These are phyloP conservation scores for Omphalotus guepiniiformis DNA, from an alignment of 768 basidiomycete genomes.

Conservation along the genomic window DNA sequence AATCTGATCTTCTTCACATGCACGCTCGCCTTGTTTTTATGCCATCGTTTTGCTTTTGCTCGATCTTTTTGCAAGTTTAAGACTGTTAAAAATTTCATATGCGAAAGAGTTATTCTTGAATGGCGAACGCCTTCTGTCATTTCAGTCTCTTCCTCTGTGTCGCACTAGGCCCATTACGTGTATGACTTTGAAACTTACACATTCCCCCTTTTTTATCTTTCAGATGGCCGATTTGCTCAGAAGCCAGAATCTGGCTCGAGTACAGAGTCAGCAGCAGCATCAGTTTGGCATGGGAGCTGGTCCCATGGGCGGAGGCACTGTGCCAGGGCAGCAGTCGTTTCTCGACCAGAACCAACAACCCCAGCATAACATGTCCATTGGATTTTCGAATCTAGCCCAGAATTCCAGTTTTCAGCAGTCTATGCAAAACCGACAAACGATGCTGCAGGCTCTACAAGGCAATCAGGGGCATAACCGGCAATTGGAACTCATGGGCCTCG, in stretches of 20 bases:
- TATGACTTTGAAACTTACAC: slow-evolving; percentile 21
- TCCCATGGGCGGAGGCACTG: slow-evolving; percentile 18
- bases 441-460: slow-evolving; percentile 33
- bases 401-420: slow-evolving; percentile 26
- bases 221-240: slow-evolving; percentile 45
- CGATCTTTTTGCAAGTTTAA: too few species aligned
- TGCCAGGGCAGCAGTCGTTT: slow-evolving; percentile 29
- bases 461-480: slow-evolving; percentile 33
- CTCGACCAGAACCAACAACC: slow-evolving; percentile 30
- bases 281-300: slow-evolving; percentile 35
- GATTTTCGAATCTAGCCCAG: slow-evolving; percentile 36
- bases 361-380: slow-evolving; percentile 34
- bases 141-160: too few species aligned
- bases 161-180: slow-evolving; percentile 14
- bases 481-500: slow-evolving; percentile 42
- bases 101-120: too few species aligned
- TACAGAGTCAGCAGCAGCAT: slow-evolving; percentile 39
- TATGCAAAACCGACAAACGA: slow-evolving; percentile 27
- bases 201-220: slow-evolving; percentile 20
- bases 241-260: slow-evolving; percentile 36
- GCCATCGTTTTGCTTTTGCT: slow-evolving; percentile 4
- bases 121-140: too few species aligned
- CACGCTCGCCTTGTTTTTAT: slow-evolving; percentile 3
- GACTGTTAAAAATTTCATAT: too few species aligned
- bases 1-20: slow-evolving; percentile 13